Conservation (phyloP, 2,329 filamentous ascomycete species). For the Aspergillus intermedius region DNA sequence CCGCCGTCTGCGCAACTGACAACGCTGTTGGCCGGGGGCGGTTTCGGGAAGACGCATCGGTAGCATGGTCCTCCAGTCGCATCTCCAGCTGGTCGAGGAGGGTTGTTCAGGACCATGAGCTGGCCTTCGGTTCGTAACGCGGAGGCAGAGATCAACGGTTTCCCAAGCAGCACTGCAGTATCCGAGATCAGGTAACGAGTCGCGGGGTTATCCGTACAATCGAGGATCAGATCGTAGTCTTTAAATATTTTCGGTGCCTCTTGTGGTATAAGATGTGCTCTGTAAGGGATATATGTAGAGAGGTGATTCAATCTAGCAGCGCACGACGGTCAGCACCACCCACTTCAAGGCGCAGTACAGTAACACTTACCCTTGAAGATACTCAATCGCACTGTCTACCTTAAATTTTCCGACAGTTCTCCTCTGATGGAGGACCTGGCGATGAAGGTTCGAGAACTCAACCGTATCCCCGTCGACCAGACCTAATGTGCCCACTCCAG, state of each 20-base stretch:
- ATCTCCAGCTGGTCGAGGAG: constrained; percentile 56
- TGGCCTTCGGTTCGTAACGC: constrained; percentile 86
- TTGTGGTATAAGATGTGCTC: constrained; percentile 58
- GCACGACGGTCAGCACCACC: neutral
- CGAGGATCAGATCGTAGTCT: constrained; percentile 75
- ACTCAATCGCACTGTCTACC: constrained; percentile 66
- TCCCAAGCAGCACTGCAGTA: constrained; percentile 69
- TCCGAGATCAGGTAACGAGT: constrained; percentile 92
- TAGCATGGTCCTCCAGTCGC: constrained; percentile 73
- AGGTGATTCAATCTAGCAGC: constrained; percentile 62
- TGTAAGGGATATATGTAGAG: constrained; percentile 58
- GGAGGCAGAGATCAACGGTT: constrained; percentile 80
- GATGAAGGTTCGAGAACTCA: constrained; percentile 84
- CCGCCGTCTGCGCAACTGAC: constrained; percentile 88
- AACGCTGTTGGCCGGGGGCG: constrained; percentile 75
- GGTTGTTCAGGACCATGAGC: constrained; percentile 79
- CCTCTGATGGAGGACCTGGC: constrained; percentile 77
- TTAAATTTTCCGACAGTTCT: constrained; percentile 67
- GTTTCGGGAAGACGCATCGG: constrained; percentile 82
- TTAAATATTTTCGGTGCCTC: constrained; percentile 62
- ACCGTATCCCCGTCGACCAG: constrained; percentile 84
- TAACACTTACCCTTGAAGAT: constrained; percentile 47
- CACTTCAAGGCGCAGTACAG: no score
- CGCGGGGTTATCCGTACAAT: constrained; percentile 91
- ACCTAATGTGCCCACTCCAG: constrained; percentile 76